These are phyloP conservation scores for Grosmannia penicillata DNA, from an alignment of 2,329 filamentous ascomycete genomes.

Conservation along the genomic window DNA sequence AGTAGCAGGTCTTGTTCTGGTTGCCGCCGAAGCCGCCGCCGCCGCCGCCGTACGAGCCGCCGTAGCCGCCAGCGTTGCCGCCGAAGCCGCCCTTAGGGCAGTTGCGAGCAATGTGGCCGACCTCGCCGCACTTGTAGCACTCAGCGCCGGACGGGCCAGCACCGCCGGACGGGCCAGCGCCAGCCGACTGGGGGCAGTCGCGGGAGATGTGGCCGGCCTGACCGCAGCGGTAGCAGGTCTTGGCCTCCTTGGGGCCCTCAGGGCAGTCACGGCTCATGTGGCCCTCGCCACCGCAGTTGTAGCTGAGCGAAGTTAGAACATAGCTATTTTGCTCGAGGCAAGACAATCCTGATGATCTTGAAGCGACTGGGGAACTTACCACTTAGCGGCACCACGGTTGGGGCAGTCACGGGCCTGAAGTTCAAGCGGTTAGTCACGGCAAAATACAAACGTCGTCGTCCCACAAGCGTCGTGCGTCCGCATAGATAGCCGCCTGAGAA, in stretches of 20 bases:
- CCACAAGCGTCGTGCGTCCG: not conserved
- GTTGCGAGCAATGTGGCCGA: conserved; percentile 91
- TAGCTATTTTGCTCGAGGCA: not conserved
- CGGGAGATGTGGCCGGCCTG: conserved; percentile 82
- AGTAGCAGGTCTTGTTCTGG: conserved; percentile 76
- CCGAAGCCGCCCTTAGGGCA: conserved; percentile 53
- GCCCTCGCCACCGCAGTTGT: conserved; percentile 65
- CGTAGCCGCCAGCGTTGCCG: conserved; percentile 31
- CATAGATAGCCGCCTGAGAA: conserved; percentile 9
- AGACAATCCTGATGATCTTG: conserved; percentile 1
- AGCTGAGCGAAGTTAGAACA: conserved; percentile 32
- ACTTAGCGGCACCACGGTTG: conserved; percentile 69
- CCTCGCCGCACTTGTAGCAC: conserved; percentile 97
- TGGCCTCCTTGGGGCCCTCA: conserved; percentile 73
- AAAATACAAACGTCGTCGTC: not conserved
- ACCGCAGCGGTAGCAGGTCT: conserved; percentile 67
- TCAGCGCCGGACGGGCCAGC: conserved; percentile 41
- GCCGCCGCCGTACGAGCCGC: conserved; percentile 31
- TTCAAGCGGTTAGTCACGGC: conserved; percentile 14
- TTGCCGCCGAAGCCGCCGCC: conserved; percentile 22
- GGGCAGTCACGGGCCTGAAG: conserved; percentile 69
- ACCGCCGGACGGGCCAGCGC: conserved; percentile 12
- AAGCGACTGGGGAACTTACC: conserved; percentile 35
- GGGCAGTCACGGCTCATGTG: conserved; percentile 88
- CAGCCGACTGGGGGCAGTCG: conserved; percentile 52